Evolutionary conservation across 2,329 filamentous ascomycete genomes (phyloP).

Genomic region (Talaromyces pinophilus): DNA sequence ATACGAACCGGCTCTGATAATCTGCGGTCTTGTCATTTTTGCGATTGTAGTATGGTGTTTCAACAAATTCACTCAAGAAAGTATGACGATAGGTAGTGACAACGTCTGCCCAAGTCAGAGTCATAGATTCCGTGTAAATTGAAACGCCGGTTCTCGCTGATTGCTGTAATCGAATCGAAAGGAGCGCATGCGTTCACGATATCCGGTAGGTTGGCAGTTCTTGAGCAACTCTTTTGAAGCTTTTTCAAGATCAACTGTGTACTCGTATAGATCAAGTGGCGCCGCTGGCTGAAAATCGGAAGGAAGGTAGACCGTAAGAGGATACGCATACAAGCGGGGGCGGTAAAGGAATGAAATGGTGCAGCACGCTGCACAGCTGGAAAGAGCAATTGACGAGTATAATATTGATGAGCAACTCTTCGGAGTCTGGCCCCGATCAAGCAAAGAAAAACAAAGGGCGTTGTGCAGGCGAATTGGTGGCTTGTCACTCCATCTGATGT

Average conservation of each 20-base stretch:
- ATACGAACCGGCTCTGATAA: constrained; percentile 49
- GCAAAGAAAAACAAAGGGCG: not conserved
- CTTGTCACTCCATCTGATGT: constrained; percentile 1
- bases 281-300: constrained; percentile 5
- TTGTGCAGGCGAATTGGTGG: not conserved
- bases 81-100: constrained; percentile 2
- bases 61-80: not conserved
- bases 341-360: constrained; percentile 22
- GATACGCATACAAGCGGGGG: constrained; percentile 12
- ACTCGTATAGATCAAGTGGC: not conserved
- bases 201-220: not conserved
- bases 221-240: not conserved
- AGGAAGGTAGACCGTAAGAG: constrained; percentile 8
- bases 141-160: not conserved
- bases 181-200: constrained; percentile 9
- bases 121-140: constrained; percentile 8
- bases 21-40: constrained; percentile 47
- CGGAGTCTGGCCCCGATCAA: constrained; percentile 20
- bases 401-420: constrained; percentile 1
- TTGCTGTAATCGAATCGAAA: constrained; percentile 3
- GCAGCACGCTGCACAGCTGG: constrained; percentile 22
- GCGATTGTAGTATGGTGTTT: not conserved
- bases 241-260: not conserved
- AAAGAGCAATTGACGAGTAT: not conserved
- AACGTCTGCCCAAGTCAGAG: constrained; percentile 1